A percentile compares a stretch with the other conserved stretches of the same genome.
phyloP scores from a whole-genome alignment of 2,329 filamentous ascomycete genomes.

The Aureobasidium sp. region DNA sequence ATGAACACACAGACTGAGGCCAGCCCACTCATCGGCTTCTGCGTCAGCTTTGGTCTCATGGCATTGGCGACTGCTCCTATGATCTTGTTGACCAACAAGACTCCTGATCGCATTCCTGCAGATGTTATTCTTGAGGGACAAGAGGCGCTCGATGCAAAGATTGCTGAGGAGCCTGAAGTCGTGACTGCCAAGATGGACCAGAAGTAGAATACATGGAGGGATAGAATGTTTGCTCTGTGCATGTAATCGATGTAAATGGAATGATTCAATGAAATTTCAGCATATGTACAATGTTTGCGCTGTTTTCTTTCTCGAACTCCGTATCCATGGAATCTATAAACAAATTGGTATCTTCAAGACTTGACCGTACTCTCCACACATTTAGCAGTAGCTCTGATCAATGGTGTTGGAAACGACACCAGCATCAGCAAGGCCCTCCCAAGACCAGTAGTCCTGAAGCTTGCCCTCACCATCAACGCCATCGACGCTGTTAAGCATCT shows the following conservation, averaged over 20 bases:
- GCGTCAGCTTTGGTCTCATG: conserved; percentile 30
- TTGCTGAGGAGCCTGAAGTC: background rate
- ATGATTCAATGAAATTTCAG: background rate
- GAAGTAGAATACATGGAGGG: background rate
- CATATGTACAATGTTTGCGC: background rate
- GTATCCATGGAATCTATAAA: background rate
- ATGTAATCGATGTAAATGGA: background rate
- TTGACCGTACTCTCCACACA: background rate
- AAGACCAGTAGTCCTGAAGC: conserved; percentile 19
- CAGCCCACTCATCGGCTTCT: conserved; percentile 15
- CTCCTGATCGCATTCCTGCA: conserved; percentile 26
- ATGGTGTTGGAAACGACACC: conserved; percentile 14
- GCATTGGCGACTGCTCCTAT: conserved; percentile 27
- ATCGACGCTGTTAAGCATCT: background rate
- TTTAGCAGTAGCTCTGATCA: conserved; percentile 14
- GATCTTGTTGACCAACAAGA: conserved; percentile 27
- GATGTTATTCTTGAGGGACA: conserved; percentile 19
- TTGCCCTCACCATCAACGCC: conserved; percentile 18
- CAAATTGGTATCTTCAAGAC: background rate
- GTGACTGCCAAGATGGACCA: conserved; percentile 5
- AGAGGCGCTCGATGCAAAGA: conserved; percentile 10
- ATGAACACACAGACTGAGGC: conserved; percentile 11
- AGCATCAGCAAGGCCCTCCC: conserved; percentile 11
- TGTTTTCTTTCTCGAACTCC: background rate
- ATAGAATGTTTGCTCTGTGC: background rate